Evolutionary conservation across 345 rosid species (phyloP).

Genomic region (Populus tremula): DNA sequence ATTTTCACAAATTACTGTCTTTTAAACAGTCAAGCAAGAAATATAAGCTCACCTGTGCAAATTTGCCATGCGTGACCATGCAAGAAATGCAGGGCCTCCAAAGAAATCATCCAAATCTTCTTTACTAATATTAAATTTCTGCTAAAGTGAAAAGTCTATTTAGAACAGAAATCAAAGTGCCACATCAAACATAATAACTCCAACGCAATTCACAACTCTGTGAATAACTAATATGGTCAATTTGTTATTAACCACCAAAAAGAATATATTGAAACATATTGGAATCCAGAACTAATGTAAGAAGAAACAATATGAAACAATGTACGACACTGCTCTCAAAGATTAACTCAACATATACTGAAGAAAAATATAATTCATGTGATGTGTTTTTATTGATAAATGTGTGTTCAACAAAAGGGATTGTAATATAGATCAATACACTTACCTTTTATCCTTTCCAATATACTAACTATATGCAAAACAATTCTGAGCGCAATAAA

Average conservation of each 20-base stretch:
- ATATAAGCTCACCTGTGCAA: slow-evolving; percentile 52
- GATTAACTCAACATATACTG: background rate
- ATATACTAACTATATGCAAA: background rate
- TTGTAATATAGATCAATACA: background rate
- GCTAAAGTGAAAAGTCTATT: slow-evolving; percentile 21
- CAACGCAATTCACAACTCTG: background rate
- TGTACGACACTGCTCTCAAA: too few relatives aligned
- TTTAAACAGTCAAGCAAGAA: slow-evolving; percentile 10
- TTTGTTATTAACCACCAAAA: background rate
- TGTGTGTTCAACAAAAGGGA: background rate
- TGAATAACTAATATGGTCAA: background rate
- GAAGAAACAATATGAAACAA: background rate
- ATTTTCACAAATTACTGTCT: background rate
- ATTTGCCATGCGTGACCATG: slow-evolving; percentile 78
- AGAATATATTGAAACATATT: background rate
- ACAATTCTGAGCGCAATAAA: background rate
- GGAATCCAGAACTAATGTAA: background rate
- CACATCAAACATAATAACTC: slow-evolving; percentile 9
- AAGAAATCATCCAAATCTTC: slow-evolving; percentile 62
- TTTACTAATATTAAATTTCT: slow-evolving; percentile 54
- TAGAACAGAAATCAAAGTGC: slow-evolving; percentile 11
- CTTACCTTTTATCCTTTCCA: background rate
- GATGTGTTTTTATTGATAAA: background rate
- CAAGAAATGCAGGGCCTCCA: slow-evolving; percentile 80
- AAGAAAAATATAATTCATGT: too few relatives aligned